A percentile compares a stretch with the other conserved stretches of the same genome.
These are phyloP conservation scores for Thraustochytrium striatum DNA, from an alignment of 352 stramenopile genomes.

Conservation along the genomic window DNA sequence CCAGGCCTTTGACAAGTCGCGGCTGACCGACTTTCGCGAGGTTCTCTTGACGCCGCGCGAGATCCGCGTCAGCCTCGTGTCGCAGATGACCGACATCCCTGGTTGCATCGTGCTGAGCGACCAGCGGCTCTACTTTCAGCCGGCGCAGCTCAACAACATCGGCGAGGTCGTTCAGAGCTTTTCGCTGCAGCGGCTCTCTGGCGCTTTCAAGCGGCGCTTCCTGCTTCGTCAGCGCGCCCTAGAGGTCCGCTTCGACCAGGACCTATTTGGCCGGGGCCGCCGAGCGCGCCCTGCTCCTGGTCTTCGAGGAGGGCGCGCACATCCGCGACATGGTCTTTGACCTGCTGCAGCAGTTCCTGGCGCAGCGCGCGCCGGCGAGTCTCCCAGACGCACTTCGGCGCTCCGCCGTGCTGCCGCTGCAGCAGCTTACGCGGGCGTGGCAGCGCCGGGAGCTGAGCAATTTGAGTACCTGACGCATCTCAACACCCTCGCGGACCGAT, in stretches of 20 bases:
- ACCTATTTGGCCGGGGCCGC: constrained; percentile 20
- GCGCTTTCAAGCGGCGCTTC: constrained; percentile 77
- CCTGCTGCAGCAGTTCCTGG: constrained; percentile 18
- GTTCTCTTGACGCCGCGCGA: constrained; percentile 60
- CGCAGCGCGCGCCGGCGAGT: background rate
- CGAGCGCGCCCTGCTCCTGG: constrained; percentile 36
- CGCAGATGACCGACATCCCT: constrained; percentile 74
- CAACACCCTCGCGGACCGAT: constrained; percentile 88
- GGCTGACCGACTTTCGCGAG: constrained; percentile 75
- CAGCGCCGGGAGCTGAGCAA: constrained; percentile 69
- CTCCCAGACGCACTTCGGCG: background rate
- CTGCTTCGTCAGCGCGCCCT: constrained; percentile 76
- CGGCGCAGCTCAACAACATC: constrained; percentile 82
- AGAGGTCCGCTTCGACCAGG: constrained; percentile 72
- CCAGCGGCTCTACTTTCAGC: constrained; percentile 83
- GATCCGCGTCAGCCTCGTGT: constrained; percentile 68
- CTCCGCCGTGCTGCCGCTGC: background rate
- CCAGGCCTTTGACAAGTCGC: constrained; percentile 66
- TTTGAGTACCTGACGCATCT: constrained; percentile 95
- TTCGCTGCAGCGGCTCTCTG: constrained; percentile 66
- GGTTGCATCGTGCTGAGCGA: constrained; percentile 81
- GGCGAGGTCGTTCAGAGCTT: constrained; percentile 75
- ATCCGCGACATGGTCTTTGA: constrained; percentile 46
- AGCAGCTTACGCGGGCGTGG: constrained; percentile 56
- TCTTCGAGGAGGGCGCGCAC: constrained; percentile 36